Percentiles rank a stretch among this genome's conserved stretches.
phyloP scores from a whole-genome alignment of 139 green algal genomes.

The Axilococcus clingmanii region DNA sequence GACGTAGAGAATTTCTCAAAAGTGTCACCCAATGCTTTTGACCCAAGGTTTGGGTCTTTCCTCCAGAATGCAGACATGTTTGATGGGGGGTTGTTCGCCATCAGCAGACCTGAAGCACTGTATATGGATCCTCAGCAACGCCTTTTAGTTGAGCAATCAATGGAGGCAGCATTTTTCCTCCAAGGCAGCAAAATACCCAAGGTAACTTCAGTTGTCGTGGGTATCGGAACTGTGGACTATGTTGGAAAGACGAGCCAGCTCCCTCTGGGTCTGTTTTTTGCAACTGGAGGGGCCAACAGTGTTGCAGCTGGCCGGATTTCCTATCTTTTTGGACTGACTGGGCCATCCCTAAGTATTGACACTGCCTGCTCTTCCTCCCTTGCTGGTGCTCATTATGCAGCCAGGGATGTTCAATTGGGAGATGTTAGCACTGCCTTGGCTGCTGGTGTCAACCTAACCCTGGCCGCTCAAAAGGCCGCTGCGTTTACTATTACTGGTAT shows the following conservation, averaged over 20 bases:
- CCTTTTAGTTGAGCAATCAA: conserved; percentile 44
- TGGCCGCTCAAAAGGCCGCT: conserved; percentile 48
- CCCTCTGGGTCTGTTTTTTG: conserved; percentile 48
- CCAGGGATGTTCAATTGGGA: conserved; percentile 17
- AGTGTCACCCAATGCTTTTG: not conserved
- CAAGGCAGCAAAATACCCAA: not conserved
- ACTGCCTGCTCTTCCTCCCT: conserved; percentile 75
- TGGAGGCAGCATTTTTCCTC: conserved; percentile 17
- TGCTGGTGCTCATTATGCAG: conserved; percentile 48
- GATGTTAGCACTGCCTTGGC: conserved; percentile 22
- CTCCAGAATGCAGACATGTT: conserved; percentile 42
- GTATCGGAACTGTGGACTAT: conserved; percentile 25
- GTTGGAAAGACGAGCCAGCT: conserved; percentile 1
- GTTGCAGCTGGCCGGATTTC: conserved; percentile 45
- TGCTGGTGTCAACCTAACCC: conserved; percentile 52
- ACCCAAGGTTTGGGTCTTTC: conserved; percentile 44
- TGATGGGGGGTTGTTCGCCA: conserved; percentile 48
- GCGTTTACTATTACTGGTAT: conserved; percentile 49
- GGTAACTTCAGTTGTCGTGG: conserved; percentile 17
- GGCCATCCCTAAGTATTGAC: conserved; percentile 59
- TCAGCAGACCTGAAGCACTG: conserved; percentile 27
- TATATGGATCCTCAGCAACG: conserved; percentile 68
- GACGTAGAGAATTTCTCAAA: conserved; percentile 36
- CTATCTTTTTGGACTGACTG: conserved; percentile 61
- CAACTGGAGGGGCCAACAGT: conserved; percentile 53